phyloP scores from a whole-genome alignment of 1,284 basidiomycete species.

The Malassezia psittaci region DNA sequence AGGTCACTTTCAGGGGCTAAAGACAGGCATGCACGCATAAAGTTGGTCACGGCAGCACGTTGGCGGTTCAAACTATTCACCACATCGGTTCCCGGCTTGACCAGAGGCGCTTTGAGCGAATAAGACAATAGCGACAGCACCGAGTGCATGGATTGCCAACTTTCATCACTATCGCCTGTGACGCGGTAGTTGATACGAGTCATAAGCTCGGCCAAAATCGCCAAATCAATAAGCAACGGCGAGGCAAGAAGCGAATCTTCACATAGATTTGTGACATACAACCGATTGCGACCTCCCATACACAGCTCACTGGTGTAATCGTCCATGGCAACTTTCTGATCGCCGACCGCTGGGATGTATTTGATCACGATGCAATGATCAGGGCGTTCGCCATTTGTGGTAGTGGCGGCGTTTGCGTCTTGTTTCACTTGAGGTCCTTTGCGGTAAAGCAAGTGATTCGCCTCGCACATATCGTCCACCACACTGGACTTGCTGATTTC shows the following conservation, averaged over 20 bases:
- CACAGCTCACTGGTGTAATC: slow-evolving; percentile 87
- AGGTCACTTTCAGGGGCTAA: slow-evolving; percentile 43
- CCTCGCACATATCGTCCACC: slow-evolving; percentile 62
- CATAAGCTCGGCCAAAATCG: slow-evolving; percentile 86
- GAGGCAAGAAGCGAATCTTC: slow-evolving; percentile 90
- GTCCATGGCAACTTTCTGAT: slow-evolving; percentile 77
- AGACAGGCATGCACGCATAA: slow-evolving; percentile 57
- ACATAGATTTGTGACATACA: slow-evolving; percentile 30
- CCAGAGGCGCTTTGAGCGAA: slow-evolving; percentile 80
- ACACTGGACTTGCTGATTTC: slow-evolving; percentile 79
- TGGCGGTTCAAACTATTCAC: slow-evolving; percentile 92
- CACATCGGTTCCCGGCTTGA: slow-evolving; percentile 87
- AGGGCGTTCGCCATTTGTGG: slow-evolving; percentile 73
- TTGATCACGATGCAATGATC: slow-evolving; percentile 79
- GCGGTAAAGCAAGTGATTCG: slow-evolving; percentile 83
- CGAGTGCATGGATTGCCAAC: slow-evolving; percentile 44
- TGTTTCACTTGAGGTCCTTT: slow-evolving; percentile 51
- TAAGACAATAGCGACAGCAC: slow-evolving; percentile 41
- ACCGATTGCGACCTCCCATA: slow-evolving; percentile 54
- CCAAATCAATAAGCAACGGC: slow-evolving; percentile 84
- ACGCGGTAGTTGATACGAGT: slow-evolving; percentile 70
- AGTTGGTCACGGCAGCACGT: slow-evolving; percentile 82
- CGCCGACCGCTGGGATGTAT: slow-evolving; percentile 70
- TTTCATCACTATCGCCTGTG: slow-evolving; percentile 19
- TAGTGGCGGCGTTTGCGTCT: slow-evolving; percentile 35